Percentiles rank a stretch among this genome's conserved stretches.
Evolutionary conservation across 148 eudicot genomes (phyloP).

Genomic region (Rheum nobile): DNA sequence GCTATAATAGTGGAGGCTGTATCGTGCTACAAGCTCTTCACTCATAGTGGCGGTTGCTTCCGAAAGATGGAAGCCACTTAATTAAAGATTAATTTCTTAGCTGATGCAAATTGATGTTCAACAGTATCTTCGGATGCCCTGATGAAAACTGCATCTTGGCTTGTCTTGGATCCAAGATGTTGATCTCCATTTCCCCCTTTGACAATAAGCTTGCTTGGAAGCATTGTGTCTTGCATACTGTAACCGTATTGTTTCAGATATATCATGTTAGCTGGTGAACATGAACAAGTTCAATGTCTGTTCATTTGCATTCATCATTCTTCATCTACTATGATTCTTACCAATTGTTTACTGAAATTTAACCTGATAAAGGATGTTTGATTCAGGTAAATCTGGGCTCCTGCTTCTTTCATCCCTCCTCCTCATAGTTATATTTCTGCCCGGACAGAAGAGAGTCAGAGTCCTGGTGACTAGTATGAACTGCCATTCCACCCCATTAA

Average conservation of each 20-base stretch:
- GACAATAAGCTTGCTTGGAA: not conserved
- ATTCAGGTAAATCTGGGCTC: not conserved
- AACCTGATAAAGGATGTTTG: not conserved
- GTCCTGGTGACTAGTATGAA: not conserved
- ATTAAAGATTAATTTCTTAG: not conserved
- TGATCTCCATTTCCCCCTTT: not conserved
- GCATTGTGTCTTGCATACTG: not conserved
- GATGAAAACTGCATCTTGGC: not conserved
- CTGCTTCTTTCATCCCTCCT: not conserved
- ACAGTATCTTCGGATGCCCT: not conserved
- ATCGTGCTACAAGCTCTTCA: not conserved
- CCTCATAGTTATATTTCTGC: not conserved
- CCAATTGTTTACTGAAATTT: not conserved
- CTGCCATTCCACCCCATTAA: not conserved
- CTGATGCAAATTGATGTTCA: not conserved
- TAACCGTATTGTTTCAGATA: not conserved
- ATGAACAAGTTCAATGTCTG: not conserved
- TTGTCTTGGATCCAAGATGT: not conserved
- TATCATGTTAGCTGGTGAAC: not conserved
- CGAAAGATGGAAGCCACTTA: not conserved
- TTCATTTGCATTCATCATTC: not conserved
- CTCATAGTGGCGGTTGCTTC: not conserved
- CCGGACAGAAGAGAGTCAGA: not conserved
- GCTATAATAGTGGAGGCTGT: not conserved
- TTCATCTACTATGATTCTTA: not conserved